Conservation (phyloP, 106 monocot genomes). For the Vanilla planifolia region DNA sequence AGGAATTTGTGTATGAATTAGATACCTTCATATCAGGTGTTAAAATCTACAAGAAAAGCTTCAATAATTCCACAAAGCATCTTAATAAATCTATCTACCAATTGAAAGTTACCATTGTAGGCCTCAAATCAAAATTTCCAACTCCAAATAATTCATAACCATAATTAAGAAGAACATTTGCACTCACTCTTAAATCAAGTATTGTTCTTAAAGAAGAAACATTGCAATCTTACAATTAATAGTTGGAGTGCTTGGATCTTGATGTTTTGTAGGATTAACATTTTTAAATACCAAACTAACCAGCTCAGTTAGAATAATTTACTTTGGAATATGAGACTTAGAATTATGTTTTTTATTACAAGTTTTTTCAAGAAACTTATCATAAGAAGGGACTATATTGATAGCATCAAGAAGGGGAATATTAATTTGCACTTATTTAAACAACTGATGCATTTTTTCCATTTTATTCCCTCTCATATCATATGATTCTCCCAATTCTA, state of each 20-base stretch:
- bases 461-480: too few relatives aligned
- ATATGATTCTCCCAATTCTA: too few relatives aligned
- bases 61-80: not conserved
- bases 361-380: not conserved
- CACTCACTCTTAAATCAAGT: too few relatives aligned
- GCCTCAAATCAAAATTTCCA: not conserved
- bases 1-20: not conserved
- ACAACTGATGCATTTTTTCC: too few relatives aligned
- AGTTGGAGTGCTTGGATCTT: not conserved
- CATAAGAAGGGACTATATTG: not conserved
- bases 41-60: not conserved
- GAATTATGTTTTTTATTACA: not conserved
- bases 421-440: too few relatives aligned
- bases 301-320: not conserved
- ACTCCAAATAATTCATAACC: too few relatives aligned
- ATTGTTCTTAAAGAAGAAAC: not conserved
- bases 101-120: not conserved
- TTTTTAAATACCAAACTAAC: not conserved
- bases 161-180: too few relatives aligned
- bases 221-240: constrained; percentile 1
- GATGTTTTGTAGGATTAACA: not conserved
- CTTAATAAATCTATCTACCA: not conserved
- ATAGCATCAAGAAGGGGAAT: too few relatives aligned
- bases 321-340: not conserved
- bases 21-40: not conserved